phyloP scores from a whole-genome alignment of 495 filamentous ascomycete genomes.

The Rhypophila decipiens region DNA sequence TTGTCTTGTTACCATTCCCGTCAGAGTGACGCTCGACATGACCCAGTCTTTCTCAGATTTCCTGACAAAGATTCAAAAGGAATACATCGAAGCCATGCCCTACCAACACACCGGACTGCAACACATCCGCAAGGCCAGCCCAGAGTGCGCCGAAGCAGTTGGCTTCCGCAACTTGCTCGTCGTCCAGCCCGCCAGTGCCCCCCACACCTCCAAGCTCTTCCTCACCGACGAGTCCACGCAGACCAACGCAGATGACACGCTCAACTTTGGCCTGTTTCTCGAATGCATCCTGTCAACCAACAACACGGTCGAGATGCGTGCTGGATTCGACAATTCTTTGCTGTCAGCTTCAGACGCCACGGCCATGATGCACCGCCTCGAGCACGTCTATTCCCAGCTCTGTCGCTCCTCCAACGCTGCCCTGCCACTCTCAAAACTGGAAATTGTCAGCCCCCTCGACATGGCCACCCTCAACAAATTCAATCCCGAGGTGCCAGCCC shows the following conservation, averaged over 20 bases:
- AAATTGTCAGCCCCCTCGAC: neutral
- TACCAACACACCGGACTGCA: neutral
- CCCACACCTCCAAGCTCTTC: too few relatives aligned
- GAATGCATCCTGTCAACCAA: neutral
- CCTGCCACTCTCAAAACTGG: neutral
- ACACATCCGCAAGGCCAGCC: too few relatives aligned
- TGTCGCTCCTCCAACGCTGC: neutral
- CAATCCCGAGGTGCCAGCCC: slow-evolving; percentile 10
- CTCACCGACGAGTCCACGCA: neutral
- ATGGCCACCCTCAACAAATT: slow-evolving; percentile 4
- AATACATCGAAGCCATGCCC: neutral
- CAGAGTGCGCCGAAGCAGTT: too few relatives aligned
- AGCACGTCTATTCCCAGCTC: neutral
- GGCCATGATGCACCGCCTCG: neutral
- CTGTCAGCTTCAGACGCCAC: neutral
- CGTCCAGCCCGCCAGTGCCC: neutral
- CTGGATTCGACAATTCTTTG: neutral
- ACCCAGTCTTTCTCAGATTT: neutral
- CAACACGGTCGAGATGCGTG: neutral
- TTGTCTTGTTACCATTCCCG: neutral
- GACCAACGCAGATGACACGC: neutral
- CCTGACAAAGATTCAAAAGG: neutral
- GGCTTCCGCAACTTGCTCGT: neutral
- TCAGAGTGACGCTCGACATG: neutral
- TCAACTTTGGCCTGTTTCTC: neutral